These are phyloP conservation scores for Rhodosporidiobolus sp. DNA, from an alignment of 768 basidiomycete species.

Conservation along the genomic window DNA sequence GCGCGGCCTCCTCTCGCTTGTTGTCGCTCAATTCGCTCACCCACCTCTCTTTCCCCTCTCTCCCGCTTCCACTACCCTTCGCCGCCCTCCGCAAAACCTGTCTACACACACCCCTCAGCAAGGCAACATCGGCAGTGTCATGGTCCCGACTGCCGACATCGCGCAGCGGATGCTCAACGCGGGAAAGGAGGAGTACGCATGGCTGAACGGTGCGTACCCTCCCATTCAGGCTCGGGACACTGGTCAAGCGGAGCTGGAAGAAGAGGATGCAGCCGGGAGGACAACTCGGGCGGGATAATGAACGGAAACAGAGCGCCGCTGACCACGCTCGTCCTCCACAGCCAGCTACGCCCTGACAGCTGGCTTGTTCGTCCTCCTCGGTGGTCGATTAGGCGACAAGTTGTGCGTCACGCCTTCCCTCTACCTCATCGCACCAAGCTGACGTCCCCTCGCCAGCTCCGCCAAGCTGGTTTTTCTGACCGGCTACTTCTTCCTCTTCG, in stretches of 20 bases:
- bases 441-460: not conserved
- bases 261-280: too few relatives aligned
- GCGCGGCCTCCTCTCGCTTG: not conserved
- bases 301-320: too few relatives aligned
- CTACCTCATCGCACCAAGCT: not conserved
- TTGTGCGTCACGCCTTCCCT: not conserved
- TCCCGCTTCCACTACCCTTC: too few relatives aligned
- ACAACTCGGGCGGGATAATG: too few relatives aligned
- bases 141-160: constrained; percentile 14
- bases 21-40: not conserved
- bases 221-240: not conserved
- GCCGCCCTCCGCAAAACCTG: too few relatives aligned
- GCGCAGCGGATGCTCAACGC: constrained; percentile 1
- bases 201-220: constrained; percentile 14
- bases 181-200: not conserved
- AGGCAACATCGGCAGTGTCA: constrained; percentile 6
- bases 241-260: too few relatives aligned
- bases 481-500: constrained; percentile 14
- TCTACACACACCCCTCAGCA: not conserved
- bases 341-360: constrained; percentile 16
- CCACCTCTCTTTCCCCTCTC: too few relatives aligned
- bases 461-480: not conserved
- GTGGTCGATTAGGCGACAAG: constrained; percentile 12
- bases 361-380: constrained; percentile 9
- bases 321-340: not conserved